Base-by-base conservation (phyloP, 805 yeast genomes). In the Pichia paraexigua region DNA sequence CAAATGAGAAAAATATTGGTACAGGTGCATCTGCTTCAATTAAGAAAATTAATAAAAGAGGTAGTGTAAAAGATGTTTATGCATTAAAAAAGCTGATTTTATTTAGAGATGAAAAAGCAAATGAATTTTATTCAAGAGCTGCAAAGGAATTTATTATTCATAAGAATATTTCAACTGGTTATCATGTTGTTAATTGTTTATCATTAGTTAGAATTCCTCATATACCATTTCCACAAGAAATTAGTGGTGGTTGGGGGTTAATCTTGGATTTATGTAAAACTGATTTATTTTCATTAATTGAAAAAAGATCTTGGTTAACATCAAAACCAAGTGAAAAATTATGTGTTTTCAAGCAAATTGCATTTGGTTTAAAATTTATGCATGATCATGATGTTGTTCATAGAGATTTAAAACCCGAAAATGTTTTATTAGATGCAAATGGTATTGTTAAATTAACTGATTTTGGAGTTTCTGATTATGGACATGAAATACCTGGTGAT, bases 331-430 rank as follows among this genome's bases (percentile, higher is more conserved):
- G 57, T 30, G 91, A 85, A 61, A 80, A 79, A 56, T 76, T 72
- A 56, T 85, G 92, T 63, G 57, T 85, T n/a, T 86, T 86, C 67
- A 86, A 85, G 64, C 95, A 86, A 63, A 71, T 84, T 41, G 75
- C 79, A 2, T 73, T 75, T 56, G 95, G 89, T 10, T 62, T 86
- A 30, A 79, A 77, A 57, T 84, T 71, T 58, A 72, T 92, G 55
- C 99, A 92, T 65, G 72, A 75, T 41, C 71, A 76, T 58, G 81
- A 91, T 68, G 86, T 92, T 60, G 97, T 91, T 20, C 98, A 92
- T 66, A 77, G 98, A 53, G 99, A 92, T 67, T 74, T 92, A 62
- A 92, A 92, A 70, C 98, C 98, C 8, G 99, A 92, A 65, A 92
- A 92, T 68, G 73, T 92, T 46, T 74, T 92, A 44, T 83, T 88